Evolutionary conservation across 148 eudicot species (phyloP).

Genomic region (Camellia japonica): DNA sequence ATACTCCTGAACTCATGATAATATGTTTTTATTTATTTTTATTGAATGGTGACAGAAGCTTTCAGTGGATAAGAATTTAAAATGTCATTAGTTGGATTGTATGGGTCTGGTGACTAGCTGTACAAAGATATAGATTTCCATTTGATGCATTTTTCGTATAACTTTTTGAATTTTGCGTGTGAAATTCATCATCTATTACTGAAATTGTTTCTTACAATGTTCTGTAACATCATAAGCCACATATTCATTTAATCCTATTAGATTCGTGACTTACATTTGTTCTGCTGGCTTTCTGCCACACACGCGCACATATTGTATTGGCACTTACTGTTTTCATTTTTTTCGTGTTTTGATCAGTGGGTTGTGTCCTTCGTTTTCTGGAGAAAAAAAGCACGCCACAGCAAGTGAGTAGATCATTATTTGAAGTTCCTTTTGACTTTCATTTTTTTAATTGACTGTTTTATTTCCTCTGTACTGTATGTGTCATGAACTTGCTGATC

Average conservation of each 20-base stretch:
- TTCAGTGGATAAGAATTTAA: neutral
- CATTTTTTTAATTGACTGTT: neutral
- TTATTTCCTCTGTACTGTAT: neutral
- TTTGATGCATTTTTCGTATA: neutral
- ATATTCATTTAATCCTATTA: no score
- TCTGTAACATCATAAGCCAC: neutral
- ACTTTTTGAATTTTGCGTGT: neutral
- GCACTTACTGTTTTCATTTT: neutral
- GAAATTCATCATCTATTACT: neutral
- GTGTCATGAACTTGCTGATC: neutral
- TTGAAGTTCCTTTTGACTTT: neutral
- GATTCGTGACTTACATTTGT: neutral
- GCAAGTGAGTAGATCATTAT: conserved; percentile 60
- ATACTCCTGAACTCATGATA: no score
- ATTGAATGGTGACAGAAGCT: neutral
- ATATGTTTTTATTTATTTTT: neutral
- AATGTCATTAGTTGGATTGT: neutral
- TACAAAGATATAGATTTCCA: neutral
- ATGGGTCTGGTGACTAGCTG: neutral
- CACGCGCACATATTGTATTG: neutral
- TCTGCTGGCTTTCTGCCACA: conserved; percentile 1
- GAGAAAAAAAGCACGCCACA: conserved; percentile 68
- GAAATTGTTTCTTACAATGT: neutral
- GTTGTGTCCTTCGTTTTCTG: conserved; percentile 62
- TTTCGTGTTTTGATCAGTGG: conserved; percentile 53